phyloP scores from a whole-genome alignment of 2,329 filamentous ascomycete genomes.

The Microsporum audouinii region DNA sequence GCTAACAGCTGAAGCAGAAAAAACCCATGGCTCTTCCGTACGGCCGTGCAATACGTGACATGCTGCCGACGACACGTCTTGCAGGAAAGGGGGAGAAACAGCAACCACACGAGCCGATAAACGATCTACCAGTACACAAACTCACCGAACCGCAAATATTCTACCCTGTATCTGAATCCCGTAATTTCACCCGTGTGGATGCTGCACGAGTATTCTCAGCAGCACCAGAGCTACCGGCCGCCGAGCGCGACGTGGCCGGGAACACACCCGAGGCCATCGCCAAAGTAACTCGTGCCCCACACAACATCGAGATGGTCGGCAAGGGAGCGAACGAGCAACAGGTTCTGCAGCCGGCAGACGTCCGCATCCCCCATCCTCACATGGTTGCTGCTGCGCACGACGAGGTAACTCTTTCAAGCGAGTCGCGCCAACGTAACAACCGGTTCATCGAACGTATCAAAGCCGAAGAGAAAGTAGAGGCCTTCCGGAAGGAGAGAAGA shows the following conservation, averaged over 20 bases:
- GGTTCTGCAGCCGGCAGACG: slow-evolving; percentile 49
- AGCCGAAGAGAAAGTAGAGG: slow-evolving; percentile 28
- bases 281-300: slow-evolving; percentile 21
- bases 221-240: slow-evolving; percentile 27
- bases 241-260: slow-evolving; percentile 18
- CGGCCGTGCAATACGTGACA: slow-evolving; percentile 59
- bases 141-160: slow-evolving; percentile 47
- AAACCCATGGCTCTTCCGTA: slow-evolving; percentile 69
- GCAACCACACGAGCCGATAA: slow-evolving; percentile 48
- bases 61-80: slow-evolving; percentile 62
- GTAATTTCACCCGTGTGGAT: slow-evolving; percentile 53
- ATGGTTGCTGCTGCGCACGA: slow-evolving; percentile 42
- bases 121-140: slow-evolving; percentile 51
- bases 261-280: slow-evolving; percentile 26
- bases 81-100: slow-evolving; percentile 28
- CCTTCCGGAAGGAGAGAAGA: slow-evolving; percentile 29
- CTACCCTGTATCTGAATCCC: slow-evolving; percentile 52
- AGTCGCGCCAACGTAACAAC: slow-evolving; percentile 23
- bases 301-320: slow-evolving; percentile 32
- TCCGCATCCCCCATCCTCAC: slow-evolving; percentile 53
- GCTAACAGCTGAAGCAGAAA: slow-evolving; percentile 42
- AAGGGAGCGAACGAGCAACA: slow-evolving; percentile 35
- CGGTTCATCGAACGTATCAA: slow-evolving; percentile 37
- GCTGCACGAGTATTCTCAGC: slow-evolving; percentile 50
- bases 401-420: slow-evolving; percentile 25